phyloP scores from a whole-genome alignment of 805 yeast species.

The Yarrowia alimentaria region DNA sequence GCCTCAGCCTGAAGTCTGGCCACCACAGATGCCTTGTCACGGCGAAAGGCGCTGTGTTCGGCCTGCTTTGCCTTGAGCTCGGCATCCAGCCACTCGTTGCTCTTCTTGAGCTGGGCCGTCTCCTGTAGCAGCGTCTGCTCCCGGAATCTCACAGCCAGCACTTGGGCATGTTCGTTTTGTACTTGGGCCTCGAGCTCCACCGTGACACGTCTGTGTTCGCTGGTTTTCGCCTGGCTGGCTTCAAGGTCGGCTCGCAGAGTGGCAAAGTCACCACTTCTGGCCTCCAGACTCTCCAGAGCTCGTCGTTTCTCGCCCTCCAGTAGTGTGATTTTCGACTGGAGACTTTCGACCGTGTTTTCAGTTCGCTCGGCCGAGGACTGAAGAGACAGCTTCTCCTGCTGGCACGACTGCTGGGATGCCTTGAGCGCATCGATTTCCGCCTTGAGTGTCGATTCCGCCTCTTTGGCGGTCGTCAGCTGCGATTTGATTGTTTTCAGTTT shows the following conservation, averaged over 20 bases:
- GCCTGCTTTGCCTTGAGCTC: slow-evolving; percentile 41
- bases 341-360: slow-evolving; percentile 29
- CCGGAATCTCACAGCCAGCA: slow-evolving; percentile 39
- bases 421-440: slow-evolving; percentile 4
- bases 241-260: slow-evolving; percentile 44
- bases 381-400: slow-evolving; percentile 7
- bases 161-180: slow-evolving; percentile 40
- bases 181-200: slow-evolving; percentile 43
- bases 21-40: slow-evolving; percentile 39
- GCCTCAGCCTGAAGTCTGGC: slow-evolving; percentile 41
- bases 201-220: slow-evolving; percentile 44
- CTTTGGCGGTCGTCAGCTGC: slow-evolving; percentile 20
- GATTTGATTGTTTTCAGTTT: slow-evolving; percentile 26
- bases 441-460: background rate
- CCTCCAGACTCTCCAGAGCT: slow-evolving; percentile 36
- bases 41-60: slow-evolving; percentile 39
- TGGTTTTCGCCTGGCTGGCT: slow-evolving; percentile 40
- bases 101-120: slow-evolving; percentile 41
- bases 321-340: slow-evolving; percentile 44
- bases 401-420: background rate
- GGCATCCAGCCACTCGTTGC: slow-evolving; percentile 46
- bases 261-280: slow-evolving; percentile 36
- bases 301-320: slow-evolving; percentile 40
- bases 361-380: slow-evolving; percentile 1
- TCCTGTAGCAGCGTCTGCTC: too few species aligned